Conservation (phyloP, 371 early-diverging fungal species). For the Apophysomyces trapeziformis region DNA sequence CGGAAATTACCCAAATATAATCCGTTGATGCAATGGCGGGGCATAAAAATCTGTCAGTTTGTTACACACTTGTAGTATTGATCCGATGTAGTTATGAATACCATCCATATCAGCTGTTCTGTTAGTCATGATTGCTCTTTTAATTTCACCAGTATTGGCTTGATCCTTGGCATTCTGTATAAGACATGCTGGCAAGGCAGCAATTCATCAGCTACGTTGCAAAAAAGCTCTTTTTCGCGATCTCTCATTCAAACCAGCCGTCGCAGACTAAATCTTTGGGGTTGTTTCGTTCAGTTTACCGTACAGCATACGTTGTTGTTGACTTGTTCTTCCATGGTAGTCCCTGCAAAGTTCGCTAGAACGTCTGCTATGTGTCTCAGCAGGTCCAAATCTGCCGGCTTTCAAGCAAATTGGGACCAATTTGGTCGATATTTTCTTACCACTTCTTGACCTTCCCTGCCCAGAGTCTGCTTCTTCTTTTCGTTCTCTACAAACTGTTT, state of each 20-base stretch:
- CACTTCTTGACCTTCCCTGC: neutral
- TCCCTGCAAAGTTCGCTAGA: neutral
- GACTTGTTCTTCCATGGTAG: neutral
- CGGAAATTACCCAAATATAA: no score
- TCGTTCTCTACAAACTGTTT: no score
- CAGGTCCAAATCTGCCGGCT: neutral
- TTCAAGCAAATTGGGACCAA: neutral
- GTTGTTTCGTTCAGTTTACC: no score
- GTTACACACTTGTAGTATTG: neutral
- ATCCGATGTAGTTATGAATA: neutral
- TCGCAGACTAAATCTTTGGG: no score
- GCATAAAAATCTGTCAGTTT: no score
- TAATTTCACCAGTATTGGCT: no score
- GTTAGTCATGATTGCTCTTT: neutral
- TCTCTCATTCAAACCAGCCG: neutral
- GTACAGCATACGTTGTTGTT: neutral
- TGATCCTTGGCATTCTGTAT: no score
- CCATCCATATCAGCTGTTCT: neutral
- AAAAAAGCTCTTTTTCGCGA: neutral
- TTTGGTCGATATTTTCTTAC: neutral
- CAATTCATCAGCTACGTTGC: no score
- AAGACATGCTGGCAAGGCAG: neutral
- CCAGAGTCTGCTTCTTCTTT: no score
- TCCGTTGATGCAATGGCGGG: no score
- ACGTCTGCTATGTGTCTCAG: neutral